phyloP scores from a whole-genome alignment of 1,139 yeast genomes.

The Candida albicans region DNA sequence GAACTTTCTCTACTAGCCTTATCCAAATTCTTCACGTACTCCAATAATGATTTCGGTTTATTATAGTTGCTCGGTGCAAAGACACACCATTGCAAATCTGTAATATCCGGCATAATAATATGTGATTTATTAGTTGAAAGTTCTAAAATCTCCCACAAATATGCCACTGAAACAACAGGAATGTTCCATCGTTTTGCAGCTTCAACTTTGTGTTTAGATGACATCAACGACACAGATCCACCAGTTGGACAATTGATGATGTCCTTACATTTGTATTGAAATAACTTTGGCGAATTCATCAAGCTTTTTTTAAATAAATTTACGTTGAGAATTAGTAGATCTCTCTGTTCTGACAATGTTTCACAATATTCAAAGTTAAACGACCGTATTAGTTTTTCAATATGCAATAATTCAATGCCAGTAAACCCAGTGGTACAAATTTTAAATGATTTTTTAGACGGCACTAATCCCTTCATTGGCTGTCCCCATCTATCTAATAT shows the following conservation, averaged over 20 bases:
- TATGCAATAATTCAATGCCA: constrained; percentile 79
- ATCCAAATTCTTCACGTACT: constrained; percentile 26
- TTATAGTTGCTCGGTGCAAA: constrained; percentile 38
- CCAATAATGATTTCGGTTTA: constrained; percentile 32
- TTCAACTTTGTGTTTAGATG: constrained; percentile 52
- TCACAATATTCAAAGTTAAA: constrained; percentile 53
- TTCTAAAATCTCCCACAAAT: constrained; percentile 46
- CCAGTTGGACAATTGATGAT: constrained; percentile 36
- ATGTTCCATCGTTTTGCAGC: constrained; percentile 59
- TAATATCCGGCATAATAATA: constrained; percentile 31
- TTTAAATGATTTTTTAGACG: constrained; percentile 38
- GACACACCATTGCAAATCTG: constrained; percentile 52
- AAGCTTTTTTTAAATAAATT: constrained; percentile 43
- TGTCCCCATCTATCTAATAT: constrained; percentile 70
- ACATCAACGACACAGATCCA: constrained; percentile 35
- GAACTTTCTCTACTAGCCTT: constrained; percentile 6
- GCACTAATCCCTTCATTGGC: constrained; percentile 49
- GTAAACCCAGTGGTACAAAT: constrained; percentile 78
- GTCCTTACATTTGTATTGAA: constrained; percentile 36
- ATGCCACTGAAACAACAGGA: constrained; percentile 57
- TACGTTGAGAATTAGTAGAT: constrained; percentile 63
- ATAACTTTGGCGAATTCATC: constrained; percentile 41
- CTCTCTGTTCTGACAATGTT: constrained; percentile 55
- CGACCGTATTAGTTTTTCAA: constrained; percentile 59
- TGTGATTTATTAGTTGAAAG: constrained; percentile 16